Evolutionary conservation across 2,329 filamentous ascomycete genomes (phyloP).

Genomic region (Aspergillus awamori): DNA sequence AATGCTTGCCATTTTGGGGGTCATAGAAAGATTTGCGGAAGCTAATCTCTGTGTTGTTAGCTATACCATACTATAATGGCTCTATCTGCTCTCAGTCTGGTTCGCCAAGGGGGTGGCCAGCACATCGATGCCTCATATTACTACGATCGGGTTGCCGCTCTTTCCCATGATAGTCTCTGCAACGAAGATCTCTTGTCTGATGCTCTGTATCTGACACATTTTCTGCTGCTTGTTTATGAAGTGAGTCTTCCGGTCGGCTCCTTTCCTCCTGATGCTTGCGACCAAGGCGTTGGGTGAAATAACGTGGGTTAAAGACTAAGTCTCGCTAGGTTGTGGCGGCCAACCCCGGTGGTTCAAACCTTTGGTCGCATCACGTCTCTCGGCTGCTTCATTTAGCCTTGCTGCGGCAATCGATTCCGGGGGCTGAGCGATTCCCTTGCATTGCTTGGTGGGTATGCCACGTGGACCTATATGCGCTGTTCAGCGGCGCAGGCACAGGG

Average conservation of each 20-base stretch:
- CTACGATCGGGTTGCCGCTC: conserved; percentile 57
- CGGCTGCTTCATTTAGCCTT: conserved; percentile 55
- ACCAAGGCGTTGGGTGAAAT: conserved; percentile 7
- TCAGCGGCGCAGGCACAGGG: conserved; percentile 56
- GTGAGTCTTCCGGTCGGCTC: conserved; percentile 35
- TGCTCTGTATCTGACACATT: conserved; percentile 60
- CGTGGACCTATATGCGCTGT: conserved; percentile 59
- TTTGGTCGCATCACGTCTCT: conserved; percentile 59
- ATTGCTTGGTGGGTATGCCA: conserved; percentile 58
- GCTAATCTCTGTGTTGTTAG: conserved; percentile 34
- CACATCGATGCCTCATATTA: conserved; percentile 56
- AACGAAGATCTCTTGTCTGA: conserved; percentile 58
- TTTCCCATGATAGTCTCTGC: conserved; percentile 49
- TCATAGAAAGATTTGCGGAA: conserved; percentile 1
- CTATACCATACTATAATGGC: conserved; percentile 62
- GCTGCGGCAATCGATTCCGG: conserved; percentile 50
- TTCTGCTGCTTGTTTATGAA: conserved; percentile 61
- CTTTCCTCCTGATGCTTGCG: neutral
- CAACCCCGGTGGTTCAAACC: conserved; percentile 49
- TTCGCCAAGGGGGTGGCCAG: conserved; percentile 49
- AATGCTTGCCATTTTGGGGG: conserved; percentile 13
- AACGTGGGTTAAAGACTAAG: conserved; percentile 17
- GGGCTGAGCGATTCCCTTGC: conserved; percentile 52
- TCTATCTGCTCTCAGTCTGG: conserved; percentile 57
- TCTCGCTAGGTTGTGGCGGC: conserved; percentile 48